phyloP scores from a whole-genome alignment of 805 yeast species.

The Jamesozyma spencerorum region DNA sequence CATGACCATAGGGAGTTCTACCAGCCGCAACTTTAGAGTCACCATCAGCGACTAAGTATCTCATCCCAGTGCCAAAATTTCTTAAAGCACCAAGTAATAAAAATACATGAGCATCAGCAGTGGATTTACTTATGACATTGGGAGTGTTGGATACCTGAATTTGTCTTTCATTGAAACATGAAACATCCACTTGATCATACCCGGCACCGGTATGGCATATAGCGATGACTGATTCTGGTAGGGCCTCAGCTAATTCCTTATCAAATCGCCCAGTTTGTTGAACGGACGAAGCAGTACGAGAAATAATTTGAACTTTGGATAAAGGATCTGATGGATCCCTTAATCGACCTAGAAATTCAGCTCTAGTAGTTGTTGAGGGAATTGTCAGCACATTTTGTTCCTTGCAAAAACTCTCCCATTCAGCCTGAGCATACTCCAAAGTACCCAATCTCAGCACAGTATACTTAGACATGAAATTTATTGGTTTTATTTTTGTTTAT shows the following conservation, averaged over 20 bases:
- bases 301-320: slow-evolving; percentile 29
- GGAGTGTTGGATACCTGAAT: slow-evolving; percentile 67
- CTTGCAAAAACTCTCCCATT: slow-evolving; percentile 52
- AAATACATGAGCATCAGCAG: slow-evolving; percentile 63
- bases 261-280: slow-evolving; percentile 55
- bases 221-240: slow-evolving; percentile 46
- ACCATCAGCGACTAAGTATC: slow-evolving; percentile 41
- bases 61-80: slow-evolving; percentile 55
- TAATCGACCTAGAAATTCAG: slow-evolving; percentile 25
- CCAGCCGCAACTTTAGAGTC: slow-evolving; percentile 51
- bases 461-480: background rate
- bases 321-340: slow-evolving; percentile 28
- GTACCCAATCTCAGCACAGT: slow-evolving; percentile 54
- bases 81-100: slow-evolving; percentile 55
- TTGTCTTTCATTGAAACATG: slow-evolving; percentile 39
- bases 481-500: no score
- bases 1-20: slow-evolving; percentile 59
- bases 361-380: slow-evolving; percentile 33
- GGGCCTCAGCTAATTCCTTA: slow-evolving; percentile 43
- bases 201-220: slow-evolving; percentile 67
- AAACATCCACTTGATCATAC: slow-evolving; percentile 61
- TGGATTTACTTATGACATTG: slow-evolving; percentile 55
- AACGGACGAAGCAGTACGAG: slow-evolving; percentile 48
- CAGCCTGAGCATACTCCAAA: slow-evolving; percentile 48
- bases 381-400: slow-evolving; percentile 39